Conservation (phyloP, 2,329 filamentous ascomycete species). For the Emmonsiellopsis sp. region DNA sequence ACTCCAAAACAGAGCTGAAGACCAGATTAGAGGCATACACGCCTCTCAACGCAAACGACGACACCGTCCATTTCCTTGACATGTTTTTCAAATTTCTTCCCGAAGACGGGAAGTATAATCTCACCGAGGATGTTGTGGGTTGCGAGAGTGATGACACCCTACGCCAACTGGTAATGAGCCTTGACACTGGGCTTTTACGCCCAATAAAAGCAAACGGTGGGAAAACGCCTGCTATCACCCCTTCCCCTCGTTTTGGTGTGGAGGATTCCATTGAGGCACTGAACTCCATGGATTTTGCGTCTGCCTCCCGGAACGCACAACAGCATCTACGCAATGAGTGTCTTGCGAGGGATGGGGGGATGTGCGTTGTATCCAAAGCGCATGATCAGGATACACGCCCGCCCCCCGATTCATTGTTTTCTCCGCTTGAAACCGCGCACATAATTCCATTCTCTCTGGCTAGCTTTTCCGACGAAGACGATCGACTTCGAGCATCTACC, state of each 20-base stretch:
- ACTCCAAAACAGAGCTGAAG: neutral
- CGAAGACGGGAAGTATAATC: neutral
- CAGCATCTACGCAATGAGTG: neutral
- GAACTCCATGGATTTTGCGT: neutral
- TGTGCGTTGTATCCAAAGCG: neutral
- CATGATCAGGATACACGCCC: neutral
- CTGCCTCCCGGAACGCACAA: neutral
- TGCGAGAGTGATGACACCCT: neutral
- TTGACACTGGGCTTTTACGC: neutral
- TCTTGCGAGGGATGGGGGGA: neutral
- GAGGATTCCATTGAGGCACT: neutral
- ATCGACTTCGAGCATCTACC: neutral
- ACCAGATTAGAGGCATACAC: neutral
- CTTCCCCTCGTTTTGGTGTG: neutral
- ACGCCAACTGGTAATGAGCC: neutral
- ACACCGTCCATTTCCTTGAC: neutral
- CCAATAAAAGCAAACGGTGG: neutral
- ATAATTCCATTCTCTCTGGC: neutral
- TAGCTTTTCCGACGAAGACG: neutral
- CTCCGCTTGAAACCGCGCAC: neutral
- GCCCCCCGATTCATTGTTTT: neutral
- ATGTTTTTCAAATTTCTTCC: neutral
- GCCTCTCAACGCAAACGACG: neutral
- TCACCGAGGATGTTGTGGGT: neutral
- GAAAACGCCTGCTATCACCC: neutral